Percentiles rank a stretch among this genome's conserved stretches.
These are phyloP conservation scores for Beta corolliflora DNA, from an alignment of 179 eudicot species.

Conservation along the genomic window DNA sequence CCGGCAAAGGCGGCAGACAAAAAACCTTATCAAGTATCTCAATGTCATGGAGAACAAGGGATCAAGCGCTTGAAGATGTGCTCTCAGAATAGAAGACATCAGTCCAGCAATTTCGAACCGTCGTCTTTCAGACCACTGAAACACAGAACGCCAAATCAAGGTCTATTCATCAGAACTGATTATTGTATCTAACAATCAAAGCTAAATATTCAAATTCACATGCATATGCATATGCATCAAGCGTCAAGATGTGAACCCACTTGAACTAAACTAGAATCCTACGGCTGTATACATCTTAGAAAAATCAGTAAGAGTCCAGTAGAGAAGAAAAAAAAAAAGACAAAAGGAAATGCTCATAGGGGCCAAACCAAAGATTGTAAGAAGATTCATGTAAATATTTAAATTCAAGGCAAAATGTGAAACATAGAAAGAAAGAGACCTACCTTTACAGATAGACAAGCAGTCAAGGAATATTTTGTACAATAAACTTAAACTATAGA, in stretches of 20 bases:
- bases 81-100: conserved; percentile 73
- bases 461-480: no score
- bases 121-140: conserved; percentile 90
- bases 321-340: background rate
- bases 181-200: background rate
- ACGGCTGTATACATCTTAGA: background rate
- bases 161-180: background rate
- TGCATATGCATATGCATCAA: background rate
- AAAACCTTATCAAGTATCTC: conserved; percentile 88
- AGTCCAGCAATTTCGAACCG: conserved; percentile 89
- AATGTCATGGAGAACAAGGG: conserved; percentile 78
- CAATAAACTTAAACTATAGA: no score
- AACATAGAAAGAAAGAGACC: no score
- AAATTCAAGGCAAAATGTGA: no score
- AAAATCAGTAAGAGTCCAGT: background rate
- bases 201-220: background rate
- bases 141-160: conserved; percentile 15
- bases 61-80: conserved; percentile 89
- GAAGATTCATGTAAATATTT: no score
- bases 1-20: background rate
- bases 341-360: background rate
- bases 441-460: no score
- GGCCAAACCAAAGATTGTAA: background rate
- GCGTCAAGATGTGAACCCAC: background rate
- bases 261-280: background rate